Evolutionary conservation across 2,329 filamentous ascomycete species (phyloP).

Genomic region (Stagonosporopsis vannaccii): DNA sequence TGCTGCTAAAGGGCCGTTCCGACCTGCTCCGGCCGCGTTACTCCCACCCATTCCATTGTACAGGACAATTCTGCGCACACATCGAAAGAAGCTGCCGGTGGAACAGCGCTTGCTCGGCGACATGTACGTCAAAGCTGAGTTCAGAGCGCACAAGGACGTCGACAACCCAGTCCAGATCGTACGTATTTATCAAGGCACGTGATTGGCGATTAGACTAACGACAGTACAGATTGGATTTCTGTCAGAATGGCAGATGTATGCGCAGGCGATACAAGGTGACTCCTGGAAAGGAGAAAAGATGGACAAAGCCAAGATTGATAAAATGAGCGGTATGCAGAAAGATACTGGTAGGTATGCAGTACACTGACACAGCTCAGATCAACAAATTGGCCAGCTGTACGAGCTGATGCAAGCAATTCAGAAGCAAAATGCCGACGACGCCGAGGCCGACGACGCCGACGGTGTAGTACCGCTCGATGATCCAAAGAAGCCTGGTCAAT

Average conservation of each 20-base stretch:
- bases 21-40: constrained; percentile 67
- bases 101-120: constrained; percentile 86
- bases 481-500: constrained; percentile 38
- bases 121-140: constrained; percentile 92
- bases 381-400: constrained; percentile 92
- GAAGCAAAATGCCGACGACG: constrained; percentile 58
- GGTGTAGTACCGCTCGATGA: constrained; percentile 42
- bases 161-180: constrained; percentile 95
- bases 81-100: constrained; percentile 76
- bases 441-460: constrained; percentile 44
- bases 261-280: constrained; percentile 88
- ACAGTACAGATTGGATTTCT: constrained; percentile 84
- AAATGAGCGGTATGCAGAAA: constrained; percentile 81
- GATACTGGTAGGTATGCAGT: too few relatives aligned
- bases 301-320: constrained; percentile 82
- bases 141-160: constrained; percentile 79
- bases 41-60: constrained; percentile 90
- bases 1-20: constrained; percentile 41
- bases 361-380: constrained; percentile 63
- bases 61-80: constrained; percentile 82
- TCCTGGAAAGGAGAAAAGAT: constrained; percentile 84
- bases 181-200: constrained; percentile 42
- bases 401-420: constrained; percentile 88
- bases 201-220: constrained; percentile 11
- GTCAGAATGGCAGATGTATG: constrained; percentile 95